Evolutionary conservation across 129 eudicot genomes (phyloP).

Genomic region (Kitagawia praeruptora): DNA sequence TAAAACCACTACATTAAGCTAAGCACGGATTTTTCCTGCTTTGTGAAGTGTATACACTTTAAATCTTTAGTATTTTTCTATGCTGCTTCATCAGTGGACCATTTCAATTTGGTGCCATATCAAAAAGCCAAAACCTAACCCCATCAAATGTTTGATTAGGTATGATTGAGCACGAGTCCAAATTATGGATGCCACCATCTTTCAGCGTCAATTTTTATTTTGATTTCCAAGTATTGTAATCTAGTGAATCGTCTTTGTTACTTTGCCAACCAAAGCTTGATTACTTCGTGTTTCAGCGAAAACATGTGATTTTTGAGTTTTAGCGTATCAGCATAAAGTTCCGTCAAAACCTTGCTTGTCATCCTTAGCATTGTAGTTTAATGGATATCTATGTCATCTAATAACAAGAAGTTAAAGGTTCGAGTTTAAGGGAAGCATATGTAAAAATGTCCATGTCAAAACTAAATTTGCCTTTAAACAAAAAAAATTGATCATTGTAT

Average conservation of each 20-base stretch:
- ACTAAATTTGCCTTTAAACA: not conserved
- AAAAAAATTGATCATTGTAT: too few species aligned
- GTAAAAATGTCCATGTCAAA: not conserved
- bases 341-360: not conserved
- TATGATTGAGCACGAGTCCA: slow-evolving; percentile 26
- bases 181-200: slow-evolving; percentile 22
- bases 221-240: not conserved
- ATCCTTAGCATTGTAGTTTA: not conserved
- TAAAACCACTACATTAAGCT: not conserved
- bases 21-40: not conserved
- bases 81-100: not conserved
- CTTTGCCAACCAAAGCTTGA: too few species aligned
- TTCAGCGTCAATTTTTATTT: slow-evolving; percentile 8
- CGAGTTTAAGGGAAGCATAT: not conserved
- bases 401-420: not conserved
- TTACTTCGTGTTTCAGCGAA: not conserved
- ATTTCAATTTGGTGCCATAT: slow-evolving; percentile 22
- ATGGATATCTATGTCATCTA: too few species aligned
- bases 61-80: not conserved
- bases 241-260: not conserved
- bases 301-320: not conserved
- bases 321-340: too few species aligned
- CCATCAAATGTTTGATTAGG: slow-evolving; percentile 15
- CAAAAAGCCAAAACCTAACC: slow-evolving; percentile 7
- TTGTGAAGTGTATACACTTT: not conserved